Evolutionary conservation across 2,329 filamentous ascomycete species (phyloP).

Genomic region (Fusarium luffae): DNA sequence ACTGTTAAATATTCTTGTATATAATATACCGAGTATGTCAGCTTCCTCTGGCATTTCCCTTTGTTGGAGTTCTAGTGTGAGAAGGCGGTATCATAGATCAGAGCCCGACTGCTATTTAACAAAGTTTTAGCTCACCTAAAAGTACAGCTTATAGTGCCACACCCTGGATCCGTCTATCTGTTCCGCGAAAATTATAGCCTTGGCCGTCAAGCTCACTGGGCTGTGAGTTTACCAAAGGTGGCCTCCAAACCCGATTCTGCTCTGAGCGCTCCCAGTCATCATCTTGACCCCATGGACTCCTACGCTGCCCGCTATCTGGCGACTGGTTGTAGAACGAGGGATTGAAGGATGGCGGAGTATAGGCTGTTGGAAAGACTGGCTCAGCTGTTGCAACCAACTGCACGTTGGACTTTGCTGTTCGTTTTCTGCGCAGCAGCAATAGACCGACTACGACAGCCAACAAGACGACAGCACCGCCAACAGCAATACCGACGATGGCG

Average conservation of each 20-base stretch:
- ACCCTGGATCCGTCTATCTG: not conserved
- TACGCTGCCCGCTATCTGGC: not conserved
- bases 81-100: not conserved
- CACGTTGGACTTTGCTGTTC: not conserved
- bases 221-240: not conserved
- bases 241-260: not conserved
- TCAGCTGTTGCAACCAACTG: not conserved
- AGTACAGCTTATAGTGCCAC: not conserved
- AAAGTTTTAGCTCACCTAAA: not conserved
- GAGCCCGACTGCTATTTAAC: not conserved
- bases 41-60: constrained; percentile 15
- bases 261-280: not conserved
- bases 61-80: not conserved
- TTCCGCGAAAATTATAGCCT: not conserved
- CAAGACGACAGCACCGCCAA: not conserved
- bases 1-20: not conserved
- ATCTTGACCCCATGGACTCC: not conserved
- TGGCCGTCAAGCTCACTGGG: not conserved
- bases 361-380: not conserved
- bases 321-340: not conserved
- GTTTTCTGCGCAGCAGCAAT: not conserved
- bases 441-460: not conserved
- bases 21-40: constrained; percentile 4
- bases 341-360: not conserved
- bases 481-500: not conserved